Base-by-base conservation (phyloP, 768 basidiomycete species). In the Termitomyces sp. region DNA sequence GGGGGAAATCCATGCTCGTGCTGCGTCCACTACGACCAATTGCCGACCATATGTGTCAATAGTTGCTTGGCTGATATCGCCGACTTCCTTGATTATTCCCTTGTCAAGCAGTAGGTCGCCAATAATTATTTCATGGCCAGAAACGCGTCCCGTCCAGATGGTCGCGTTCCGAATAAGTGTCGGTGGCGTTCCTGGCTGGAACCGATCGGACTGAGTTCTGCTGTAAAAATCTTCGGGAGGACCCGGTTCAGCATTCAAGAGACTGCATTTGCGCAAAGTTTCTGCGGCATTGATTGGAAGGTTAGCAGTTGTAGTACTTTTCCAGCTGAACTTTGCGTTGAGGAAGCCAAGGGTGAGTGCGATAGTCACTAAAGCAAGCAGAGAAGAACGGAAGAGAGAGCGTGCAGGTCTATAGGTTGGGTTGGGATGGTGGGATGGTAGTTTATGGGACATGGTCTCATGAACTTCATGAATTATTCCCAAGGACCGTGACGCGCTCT, bases 111-210 rank as follows among this genome's bases (percentile, higher is more conserved):
- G 70, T 3, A 93, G 65, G 53, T 86, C 83, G 0, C 84, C 85
- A 16, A 72, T 72, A 16, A 87, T 62, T 8, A 85, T 67, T 61
- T 88, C 81, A 16, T 69, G 71, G 1, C 89, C 90, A 36, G 79
- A 72, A 16, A 77, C 64, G 12, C 74, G 71, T 3, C 90, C 92
- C 8, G 90, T 91, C 92, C 92, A 94, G 27, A 93, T 79, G 44
- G 81, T 88, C 20, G 86, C 91, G 65, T 93, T 92, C 67, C 72
- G 79, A 58, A 95, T 77, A 56, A 87, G 74, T 10, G 82, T 83
- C 1, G 88, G 71, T 14, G 72, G 72, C 4, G 90, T 91, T 8
- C 85, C 88, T 4, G 73, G 65, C 47, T 76, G 82, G 58, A 77
- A 88, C 31, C 88, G 75, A 65, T 90, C 88, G 1, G 86, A 88